Conservation (phyloP, 805 yeast genomes). For the Zygoascus flipseniorum region DNA sequence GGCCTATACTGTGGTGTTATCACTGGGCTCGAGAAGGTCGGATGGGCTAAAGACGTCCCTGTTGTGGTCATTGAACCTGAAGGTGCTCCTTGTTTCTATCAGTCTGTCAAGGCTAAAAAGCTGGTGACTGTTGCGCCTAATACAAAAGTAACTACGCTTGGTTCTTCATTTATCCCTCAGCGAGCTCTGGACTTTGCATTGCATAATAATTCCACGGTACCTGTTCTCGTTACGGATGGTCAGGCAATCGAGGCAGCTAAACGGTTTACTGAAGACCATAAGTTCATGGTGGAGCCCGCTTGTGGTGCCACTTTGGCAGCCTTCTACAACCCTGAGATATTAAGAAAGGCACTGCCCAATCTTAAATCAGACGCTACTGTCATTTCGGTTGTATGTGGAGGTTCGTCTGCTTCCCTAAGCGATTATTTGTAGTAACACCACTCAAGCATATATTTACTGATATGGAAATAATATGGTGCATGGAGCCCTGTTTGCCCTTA, state of each 20-base stretch:
- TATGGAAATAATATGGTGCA: neutral
- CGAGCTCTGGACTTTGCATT: constrained; percentile 36
- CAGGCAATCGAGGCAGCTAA: constrained; percentile 46
- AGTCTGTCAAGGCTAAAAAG: constrained; percentile 36
- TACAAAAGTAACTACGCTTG: constrained; percentile 36
- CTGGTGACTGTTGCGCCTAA: constrained; percentile 41
- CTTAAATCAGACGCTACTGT: constrained; percentile 14
- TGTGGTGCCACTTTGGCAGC: constrained; percentile 56
- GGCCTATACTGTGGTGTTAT: constrained; percentile 83
- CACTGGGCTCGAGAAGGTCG: constrained; percentile 58
- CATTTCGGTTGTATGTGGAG: constrained; percentile 21
- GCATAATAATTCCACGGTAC: constrained; percentile 30
- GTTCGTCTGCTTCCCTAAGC: constrained; percentile 15
- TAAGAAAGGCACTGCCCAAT: constrained; percentile 5
- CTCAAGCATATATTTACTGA: neutral
- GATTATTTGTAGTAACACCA: neutral
- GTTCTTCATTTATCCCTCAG: constrained; percentile 45
- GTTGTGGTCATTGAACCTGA: constrained; percentile 49
- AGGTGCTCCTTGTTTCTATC: constrained; percentile 50
- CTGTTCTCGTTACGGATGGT: constrained; percentile 39
- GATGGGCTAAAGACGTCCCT: constrained; percentile 25
- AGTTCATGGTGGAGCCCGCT: constrained; percentile 53
- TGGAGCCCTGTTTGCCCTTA: too few relatives aligned
- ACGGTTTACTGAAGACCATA: constrained; percentile 38
- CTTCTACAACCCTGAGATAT: constrained; percentile 8